These are phyloP conservation scores for Platanthera guangdongensis DNA, from an alignment of 106 monocot species.

Conservation along the genomic window DNA sequence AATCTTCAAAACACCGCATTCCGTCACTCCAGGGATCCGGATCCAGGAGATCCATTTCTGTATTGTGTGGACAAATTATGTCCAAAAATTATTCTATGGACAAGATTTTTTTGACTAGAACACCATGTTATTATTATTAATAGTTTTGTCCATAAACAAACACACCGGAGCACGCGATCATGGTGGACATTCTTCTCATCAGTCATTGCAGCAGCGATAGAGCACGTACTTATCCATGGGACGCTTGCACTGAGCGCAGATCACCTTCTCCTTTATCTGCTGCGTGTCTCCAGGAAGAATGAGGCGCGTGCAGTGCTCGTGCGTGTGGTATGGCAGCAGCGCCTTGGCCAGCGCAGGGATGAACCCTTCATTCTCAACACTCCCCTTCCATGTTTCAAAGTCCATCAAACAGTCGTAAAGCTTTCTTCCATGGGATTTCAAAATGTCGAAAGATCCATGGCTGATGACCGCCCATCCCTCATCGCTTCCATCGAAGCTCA, in stretches of 20 bases:
- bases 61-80: no score
- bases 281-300: constrained; percentile 56
- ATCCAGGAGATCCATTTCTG: no score
- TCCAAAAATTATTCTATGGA: no score
- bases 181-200: neutral
- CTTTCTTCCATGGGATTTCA: constrained; percentile 43
- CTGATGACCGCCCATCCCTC: constrained; percentile 75
- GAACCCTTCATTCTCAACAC: constrained; percentile 46
- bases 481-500: constrained; percentile 73
- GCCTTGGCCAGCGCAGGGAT: constrained; percentile 48
- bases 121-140: no score
- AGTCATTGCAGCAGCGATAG: constrained; percentile 76
- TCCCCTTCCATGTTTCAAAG: constrained; percentile 52
- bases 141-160: no score
- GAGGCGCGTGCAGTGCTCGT: constrained; percentile 72
- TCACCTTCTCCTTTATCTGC: constrained; percentile 41
- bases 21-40: no score
- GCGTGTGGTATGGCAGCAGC: constrained; percentile 45
- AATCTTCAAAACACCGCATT: no score
- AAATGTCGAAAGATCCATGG: constrained; percentile 40
- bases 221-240: constrained; percentile 85
- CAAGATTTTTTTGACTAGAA: no score
- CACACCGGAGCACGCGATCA: no score
- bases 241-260: constrained; percentile 64
- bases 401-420: constrained; percentile 43